phyloP scores from a whole-genome alignment of 208 protist species.

The Phytomonas sp. region DNA sequence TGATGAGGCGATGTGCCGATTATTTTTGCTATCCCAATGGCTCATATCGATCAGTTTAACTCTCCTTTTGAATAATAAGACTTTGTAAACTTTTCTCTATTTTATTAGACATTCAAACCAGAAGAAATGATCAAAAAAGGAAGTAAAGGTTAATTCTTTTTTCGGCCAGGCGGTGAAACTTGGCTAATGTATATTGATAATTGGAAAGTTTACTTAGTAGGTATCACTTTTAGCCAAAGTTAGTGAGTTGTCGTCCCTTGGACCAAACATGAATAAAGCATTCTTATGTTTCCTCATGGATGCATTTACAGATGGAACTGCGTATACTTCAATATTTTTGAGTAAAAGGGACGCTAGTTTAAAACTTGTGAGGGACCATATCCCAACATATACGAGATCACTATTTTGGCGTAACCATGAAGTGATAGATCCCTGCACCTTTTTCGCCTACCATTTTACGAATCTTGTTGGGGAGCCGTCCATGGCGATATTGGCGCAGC shows the following conservation, averaged over 20 bases:
- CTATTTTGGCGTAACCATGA: constrained; percentile 62
- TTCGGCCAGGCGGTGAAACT: not conserved
- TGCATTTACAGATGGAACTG: constrained; percentile 19
- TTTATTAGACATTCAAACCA: not conserved
- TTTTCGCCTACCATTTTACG: constrained; percentile 71
- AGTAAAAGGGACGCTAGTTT: not conserved
- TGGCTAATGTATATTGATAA: not conserved
- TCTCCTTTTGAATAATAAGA: not conserved
- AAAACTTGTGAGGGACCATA: constrained; percentile 60
- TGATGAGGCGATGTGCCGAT: not conserved
- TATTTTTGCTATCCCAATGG: not conserved
- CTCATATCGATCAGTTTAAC: not conserved
- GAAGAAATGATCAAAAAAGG: not conserved
- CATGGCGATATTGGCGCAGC: constrained; percentile 17
- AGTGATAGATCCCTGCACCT: constrained; percentile 17
- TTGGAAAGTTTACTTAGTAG: not conserved
- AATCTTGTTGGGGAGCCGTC: constrained; percentile 72
- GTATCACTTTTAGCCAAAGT: not conserved
- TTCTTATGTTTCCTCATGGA: constrained; percentile 27
- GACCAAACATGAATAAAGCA: constrained; percentile 1
- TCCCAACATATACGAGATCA: constrained; percentile 80
- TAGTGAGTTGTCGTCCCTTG: too few species aligned
- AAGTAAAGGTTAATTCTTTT: not conserved
- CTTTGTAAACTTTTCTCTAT: not conserved
- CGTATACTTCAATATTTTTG: not conserved